Evolutionary conservation across 2,329 filamentous ascomycete genomes (phyloP).

Genomic region (Calycina herbarum): DNA sequence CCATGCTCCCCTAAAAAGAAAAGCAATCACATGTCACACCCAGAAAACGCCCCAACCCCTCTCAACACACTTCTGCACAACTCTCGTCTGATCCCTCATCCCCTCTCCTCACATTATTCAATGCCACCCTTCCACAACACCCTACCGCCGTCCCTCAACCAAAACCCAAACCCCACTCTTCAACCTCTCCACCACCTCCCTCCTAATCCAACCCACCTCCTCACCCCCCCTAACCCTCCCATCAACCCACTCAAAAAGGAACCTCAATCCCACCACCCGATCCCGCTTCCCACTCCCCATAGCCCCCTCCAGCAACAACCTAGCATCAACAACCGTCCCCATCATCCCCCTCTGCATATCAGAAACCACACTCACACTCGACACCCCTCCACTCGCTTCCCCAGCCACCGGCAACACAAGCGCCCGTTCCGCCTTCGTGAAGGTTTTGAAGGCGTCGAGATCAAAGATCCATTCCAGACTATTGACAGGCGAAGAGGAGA

Average conservation of each 20-base stretch:
- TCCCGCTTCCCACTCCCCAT: slow-evolving; percentile 51
- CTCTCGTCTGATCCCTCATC: background rate
- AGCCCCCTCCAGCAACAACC: slow-evolving; percentile 55
- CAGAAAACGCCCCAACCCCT: background rate
- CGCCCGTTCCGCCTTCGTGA: slow-evolving; percentile 59
- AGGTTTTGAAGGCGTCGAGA: slow-evolving; percentile 51
- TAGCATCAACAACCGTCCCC: slow-evolving; percentile 61
- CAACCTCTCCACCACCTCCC: slow-evolving; percentile 55
- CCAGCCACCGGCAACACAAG: slow-evolving; percentile 49
- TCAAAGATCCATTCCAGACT: slow-evolving; percentile 66
- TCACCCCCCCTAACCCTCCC: slow-evolving; percentile 42
- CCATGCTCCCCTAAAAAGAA: background rate
- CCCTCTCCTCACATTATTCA: background rate
- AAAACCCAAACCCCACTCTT: slow-evolving; percentile 50
- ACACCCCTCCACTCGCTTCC: slow-evolving; percentile 32
- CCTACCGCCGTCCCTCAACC: slow-evolving; percentile 20
- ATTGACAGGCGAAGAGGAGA: slow-evolving; percentile 18
- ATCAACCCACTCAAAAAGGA: slow-evolving; percentile 69
- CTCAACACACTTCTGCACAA: background rate
- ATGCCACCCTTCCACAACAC: background rate
- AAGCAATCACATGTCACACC: background rate
- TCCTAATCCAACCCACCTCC: slow-evolving; percentile 53
- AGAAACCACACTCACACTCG: slow-evolving; percentile 30
- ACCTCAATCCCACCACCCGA: slow-evolving; percentile 59
- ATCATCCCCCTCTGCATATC: slow-evolving; percentile 51